Evolutionary conservation across 2,329 filamentous ascomycete species (phyloP).

Genomic region (Cladosporium sp.): DNA sequence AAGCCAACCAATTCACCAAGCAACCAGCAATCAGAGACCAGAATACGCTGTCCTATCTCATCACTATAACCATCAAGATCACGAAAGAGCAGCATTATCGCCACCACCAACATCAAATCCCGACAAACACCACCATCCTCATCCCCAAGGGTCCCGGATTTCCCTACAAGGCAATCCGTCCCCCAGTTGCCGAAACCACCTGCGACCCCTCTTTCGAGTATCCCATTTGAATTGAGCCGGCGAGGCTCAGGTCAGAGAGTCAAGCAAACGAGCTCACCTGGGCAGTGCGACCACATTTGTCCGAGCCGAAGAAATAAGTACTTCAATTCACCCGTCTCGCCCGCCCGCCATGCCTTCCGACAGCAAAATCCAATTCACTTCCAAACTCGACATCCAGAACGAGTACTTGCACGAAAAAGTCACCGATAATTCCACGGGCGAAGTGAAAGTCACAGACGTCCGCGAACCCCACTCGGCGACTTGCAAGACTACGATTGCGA

Average conservation of each 20-base stretch:
- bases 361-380: slow-evolving; percentile 39
- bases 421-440: slow-evolving; percentile 40
- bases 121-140: background rate
- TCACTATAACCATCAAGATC: background rate
- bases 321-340: no score
- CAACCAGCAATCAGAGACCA: background rate
- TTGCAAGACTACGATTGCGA: slow-evolving; percentile 39
- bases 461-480: slow-evolving; percentile 39
- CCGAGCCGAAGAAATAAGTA: slow-evolving; percentile 8
- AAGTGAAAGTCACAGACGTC: slow-evolving; percentile 40
- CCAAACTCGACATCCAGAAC: slow-evolving; percentile 44
- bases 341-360: slow-evolving; percentile 9
- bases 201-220: slow-evolving; percentile 21
- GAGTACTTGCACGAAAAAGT: slow-evolving; percentile 43
- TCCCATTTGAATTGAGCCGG: slow-evolving; percentile 15
- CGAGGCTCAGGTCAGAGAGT: background rate
- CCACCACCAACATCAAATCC: background rate
- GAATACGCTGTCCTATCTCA: background rate
- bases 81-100: background rate
- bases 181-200: slow-evolving; percentile 7
- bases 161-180: slow-evolving; percentile 13
- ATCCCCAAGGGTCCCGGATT: slow-evolving; percentile 2
- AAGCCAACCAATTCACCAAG: background rate
- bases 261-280: background rate
- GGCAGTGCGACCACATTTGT: slow-evolving; percentile 12